phyloP scores from a whole-genome alignment of 208 protist species.

The Crithidia expoeki region DNA sequence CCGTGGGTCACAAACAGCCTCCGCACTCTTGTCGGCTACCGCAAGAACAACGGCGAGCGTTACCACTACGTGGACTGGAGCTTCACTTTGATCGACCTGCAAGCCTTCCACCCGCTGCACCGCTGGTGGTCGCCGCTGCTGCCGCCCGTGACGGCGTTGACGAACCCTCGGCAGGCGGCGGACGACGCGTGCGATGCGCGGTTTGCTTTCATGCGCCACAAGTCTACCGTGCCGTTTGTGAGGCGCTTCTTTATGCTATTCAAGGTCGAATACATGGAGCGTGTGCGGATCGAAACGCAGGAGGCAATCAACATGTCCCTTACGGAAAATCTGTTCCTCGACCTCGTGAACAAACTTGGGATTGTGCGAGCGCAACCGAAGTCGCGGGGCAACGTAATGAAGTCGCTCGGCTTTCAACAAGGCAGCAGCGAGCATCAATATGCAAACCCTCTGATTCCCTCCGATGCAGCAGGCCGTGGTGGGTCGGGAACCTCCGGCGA shows the following conservation, averaged over 20 bases:
- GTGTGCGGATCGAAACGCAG: conserved; percentile 4
- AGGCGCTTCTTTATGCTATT: conserved; percentile 30
- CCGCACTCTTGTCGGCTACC: conserved; percentile 25
- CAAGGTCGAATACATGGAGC: conserved; percentile 10
- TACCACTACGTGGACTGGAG: conserved; percentile 19
- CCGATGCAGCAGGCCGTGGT: too few relatives aligned
- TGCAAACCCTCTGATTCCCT: too few relatives aligned
- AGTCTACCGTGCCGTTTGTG: conserved; percentile 26
- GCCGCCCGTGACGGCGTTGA: background rate
- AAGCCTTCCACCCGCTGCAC: conserved; percentile 31
- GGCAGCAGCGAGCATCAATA: too few relatives aligned
- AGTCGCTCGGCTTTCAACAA: background rate
- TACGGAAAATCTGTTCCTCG: background rate
- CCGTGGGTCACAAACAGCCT: conserved; percentile 28
- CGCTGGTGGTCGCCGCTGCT: conserved; percentile 26
- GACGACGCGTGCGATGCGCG: conserved; percentile 2
- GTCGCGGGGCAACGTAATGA: background rate
- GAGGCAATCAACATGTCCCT: background rate
- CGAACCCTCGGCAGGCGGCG: background rate
- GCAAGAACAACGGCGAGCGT: background rate
- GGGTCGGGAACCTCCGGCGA: too few relatives aligned
- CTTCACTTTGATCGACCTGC: conserved; percentile 22
- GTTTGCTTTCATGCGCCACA: conserved; percentile 20
- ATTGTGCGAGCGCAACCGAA: background rate
- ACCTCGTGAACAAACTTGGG: background rate